phyloP scores from a whole-genome alignment of 1,284 basidiomycete genomes.

The Pascua sp. region DNA sequence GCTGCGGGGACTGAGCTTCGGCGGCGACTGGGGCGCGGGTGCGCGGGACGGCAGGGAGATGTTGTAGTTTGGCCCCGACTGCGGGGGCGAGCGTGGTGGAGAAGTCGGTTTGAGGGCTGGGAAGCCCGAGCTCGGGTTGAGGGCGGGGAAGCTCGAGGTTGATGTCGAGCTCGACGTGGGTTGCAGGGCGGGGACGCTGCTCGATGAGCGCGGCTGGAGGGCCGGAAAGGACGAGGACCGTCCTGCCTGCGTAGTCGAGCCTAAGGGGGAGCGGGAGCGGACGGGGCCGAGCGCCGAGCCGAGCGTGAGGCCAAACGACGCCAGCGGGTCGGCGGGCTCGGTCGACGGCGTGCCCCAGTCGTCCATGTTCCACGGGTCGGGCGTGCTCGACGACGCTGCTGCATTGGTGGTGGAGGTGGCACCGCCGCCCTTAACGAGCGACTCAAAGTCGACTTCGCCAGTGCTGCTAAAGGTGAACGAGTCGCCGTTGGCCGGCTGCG shows the following conservation, averaged over 20 bases:
- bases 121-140: too few relatives aligned
- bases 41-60: conserved; percentile 38
- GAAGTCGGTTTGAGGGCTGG: too few relatives aligned
- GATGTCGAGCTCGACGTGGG: too few relatives aligned
- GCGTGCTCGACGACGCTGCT: not conserved
- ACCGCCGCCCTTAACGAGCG: conserved; percentile 41
- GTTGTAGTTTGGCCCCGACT: conserved; percentile 44
- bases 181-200: too few relatives aligned
- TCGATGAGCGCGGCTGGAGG: too few relatives aligned
- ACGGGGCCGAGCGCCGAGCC: too few relatives aligned
- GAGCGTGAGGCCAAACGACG: too few relatives aligned
- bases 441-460: conserved; percentile 48
- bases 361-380: conserved; percentile 43
- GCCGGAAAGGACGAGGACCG: too few relatives aligned
- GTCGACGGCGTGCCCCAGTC: conserved; percentile 28
- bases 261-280: too few relatives aligned
- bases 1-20: not conserved
- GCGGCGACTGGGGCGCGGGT: conserved; percentile 21
- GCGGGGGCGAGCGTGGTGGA: not conserved
- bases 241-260: too few relatives aligned
- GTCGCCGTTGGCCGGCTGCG: conserved; percentile 19
- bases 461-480: conserved; percentile 25
- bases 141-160: too few relatives aligned
- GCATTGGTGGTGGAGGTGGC: not conserved
- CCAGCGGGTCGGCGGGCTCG: too few relatives aligned